A percentile compares a stretch with the other conserved stretches of the same genome.
Conservation (phyloP, 2,329 filamentous ascomycete species). For the Colletotrichum trifolii region DNA sequence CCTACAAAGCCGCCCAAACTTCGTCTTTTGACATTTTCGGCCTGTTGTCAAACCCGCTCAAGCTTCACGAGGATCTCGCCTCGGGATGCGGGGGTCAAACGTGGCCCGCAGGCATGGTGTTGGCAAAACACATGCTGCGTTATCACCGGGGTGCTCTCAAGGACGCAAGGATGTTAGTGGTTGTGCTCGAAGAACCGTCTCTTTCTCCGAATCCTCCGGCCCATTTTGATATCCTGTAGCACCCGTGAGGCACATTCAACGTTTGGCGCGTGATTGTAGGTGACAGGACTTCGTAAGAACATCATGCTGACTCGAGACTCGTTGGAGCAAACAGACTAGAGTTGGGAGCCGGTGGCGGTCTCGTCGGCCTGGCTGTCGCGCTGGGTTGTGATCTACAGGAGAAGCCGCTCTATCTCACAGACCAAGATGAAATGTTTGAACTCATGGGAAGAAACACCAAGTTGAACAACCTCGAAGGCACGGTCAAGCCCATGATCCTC, state of each 20-base stretch:
- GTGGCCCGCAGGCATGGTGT: constrained; percentile 92
- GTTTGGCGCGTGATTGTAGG: not conserved
- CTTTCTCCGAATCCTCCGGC: not conserved
- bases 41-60: constrained; percentile 75
- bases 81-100: constrained; percentile 92
- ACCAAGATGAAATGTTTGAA: constrained; percentile 85
- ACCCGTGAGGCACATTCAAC: too few relatives aligned
- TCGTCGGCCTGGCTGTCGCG: constrained; percentile 78
- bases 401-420: constrained; percentile 79
- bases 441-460: constrained; percentile 89
- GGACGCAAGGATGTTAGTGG: constrained; percentile 78
- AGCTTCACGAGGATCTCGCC: constrained; percentile 85
- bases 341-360: constrained; percentile 89
- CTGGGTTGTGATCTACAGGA: constrained; percentile 57
- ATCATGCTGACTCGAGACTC: constrained; percentile 24
- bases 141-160: constrained; percentile 73
- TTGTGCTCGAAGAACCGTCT: constrained; percentile 1
- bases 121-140: constrained; percentile 86
- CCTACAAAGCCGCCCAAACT: constrained; percentile 65
- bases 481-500: constrained; percentile 75
- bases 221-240: not conserved
- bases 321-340: constrained; percentile 72
- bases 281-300: not conserved
- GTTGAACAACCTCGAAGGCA: constrained; percentile 77
- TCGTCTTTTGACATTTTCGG: constrained; percentile 75